phyloP scores from a whole-genome alignment of 2,329 filamentous ascomycete species.

The Xylariaceae sp. region DNA sequence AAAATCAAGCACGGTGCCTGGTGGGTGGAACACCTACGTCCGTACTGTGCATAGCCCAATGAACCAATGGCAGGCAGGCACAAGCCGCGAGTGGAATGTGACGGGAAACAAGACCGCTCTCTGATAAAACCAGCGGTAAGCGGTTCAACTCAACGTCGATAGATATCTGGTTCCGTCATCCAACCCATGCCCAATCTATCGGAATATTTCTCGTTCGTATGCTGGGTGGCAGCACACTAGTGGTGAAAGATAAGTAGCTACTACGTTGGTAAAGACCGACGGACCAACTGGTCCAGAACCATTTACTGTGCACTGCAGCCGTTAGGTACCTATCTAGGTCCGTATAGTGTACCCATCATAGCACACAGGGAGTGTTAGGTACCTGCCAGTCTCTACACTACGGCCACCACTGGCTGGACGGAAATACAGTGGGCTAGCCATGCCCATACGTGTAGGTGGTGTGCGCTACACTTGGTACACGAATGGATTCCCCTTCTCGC shows the following conservation, averaged over 20 bases:
- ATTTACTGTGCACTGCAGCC: not conserved
- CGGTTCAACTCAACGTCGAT: not conserved
- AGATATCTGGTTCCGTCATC: not conserved
- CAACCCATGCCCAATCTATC: not conserved
- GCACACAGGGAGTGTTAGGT: too few species aligned
- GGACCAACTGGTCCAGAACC: not conserved
- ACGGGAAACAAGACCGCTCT: not conserved
- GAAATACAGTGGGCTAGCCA: not conserved
- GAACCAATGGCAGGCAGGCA: not conserved
- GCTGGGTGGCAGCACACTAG: not conserved
- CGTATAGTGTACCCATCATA: too few species aligned
- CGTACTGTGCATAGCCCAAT: not conserved
- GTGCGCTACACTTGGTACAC: too few species aligned
- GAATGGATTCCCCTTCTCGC: not conserved
- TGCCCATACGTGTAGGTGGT: not conserved
- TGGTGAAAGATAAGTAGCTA: not conserved
- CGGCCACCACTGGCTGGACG: too few species aligned
- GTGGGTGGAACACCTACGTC: not conserved
- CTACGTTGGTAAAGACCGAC: not conserved
- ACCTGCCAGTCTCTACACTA: too few species aligned
- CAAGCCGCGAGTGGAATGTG: not conserved
- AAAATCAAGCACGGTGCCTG: not conserved
- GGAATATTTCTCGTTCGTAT: not conserved
- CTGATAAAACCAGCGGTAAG: slow-evolving; percentile 1
- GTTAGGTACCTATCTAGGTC: not conserved